Base-by-base conservation (phyloP, 2,329 filamentous ascomycete species). In the Dactylonectria macrodidyma region DNA sequence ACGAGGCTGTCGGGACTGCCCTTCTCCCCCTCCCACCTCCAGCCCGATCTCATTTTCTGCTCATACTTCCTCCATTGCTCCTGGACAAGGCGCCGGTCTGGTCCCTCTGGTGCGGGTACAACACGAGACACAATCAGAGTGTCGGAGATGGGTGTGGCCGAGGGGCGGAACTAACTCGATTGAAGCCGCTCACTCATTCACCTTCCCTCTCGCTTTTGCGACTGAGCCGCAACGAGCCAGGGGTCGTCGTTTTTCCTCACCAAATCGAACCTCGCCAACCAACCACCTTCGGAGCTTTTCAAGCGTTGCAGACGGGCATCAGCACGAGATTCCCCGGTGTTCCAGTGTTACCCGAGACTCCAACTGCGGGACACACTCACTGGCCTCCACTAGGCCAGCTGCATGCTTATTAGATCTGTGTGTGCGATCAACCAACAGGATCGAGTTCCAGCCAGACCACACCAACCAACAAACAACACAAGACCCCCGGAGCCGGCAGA, bases 291-390 rank as follows among this genome's bases (percentile, higher is more conserved):
- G 51, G n/a, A 34, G n/a, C 10, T 19, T 54, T 22, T 14, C 30
- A 54, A 34, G 34, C 51, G 8, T 54, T 54, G 51, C 51, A 36
- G 33, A 54, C 33, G 14, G 30, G 30, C 51, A 36, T 22, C 51
- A 36, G 51, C 33, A 12, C 19, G 33, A 54, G 30, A 36, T 54
- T 54, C 30, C 16, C 50, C 50, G 30, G 51, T n/a, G 51, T 22
- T 30, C 51, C 51, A 54, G 51, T 54, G 33, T 54, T 54, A 54
- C 51, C 51, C 51, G 51, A 54, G 51, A 54, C 51, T 54, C 51
- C 51, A 54, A 4, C 51, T 54, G 51, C 33, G 19, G 51, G 51
- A 36, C 51, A 54, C 19, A 54, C 41, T n/a, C 41, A 44, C 41
- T 8, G 19, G 51, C 34, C 33, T 19, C 30, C 8, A 52, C 16